Base-by-base conservation (phyloP, 2,329 filamentous ascomycete species). In the Helotiales sp. region DNA sequence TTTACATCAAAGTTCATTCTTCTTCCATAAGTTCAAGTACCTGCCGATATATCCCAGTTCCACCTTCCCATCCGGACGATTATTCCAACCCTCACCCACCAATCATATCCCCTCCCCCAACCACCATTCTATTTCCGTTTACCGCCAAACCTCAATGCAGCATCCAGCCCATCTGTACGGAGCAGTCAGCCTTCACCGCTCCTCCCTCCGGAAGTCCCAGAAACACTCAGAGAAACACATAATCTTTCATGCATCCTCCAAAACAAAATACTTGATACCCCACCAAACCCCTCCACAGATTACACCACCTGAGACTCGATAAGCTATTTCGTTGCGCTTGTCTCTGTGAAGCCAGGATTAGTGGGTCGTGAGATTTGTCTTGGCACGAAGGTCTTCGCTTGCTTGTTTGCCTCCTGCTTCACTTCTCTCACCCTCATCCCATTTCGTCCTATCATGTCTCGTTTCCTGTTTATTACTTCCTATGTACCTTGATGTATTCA, bases 281-380 rank as follows among this genome's bases (percentile, higher is more conserved):
- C 66, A 66, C 68, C 26, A 30, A 66, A 47, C 63, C 58, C 66
- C 61, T 64, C 61, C 61, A 64, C 57, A 59, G 66, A 67, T 66
- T 70, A 45, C 64, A 67, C 67, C 58, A 1, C 43, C 47, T 43
- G 52, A 68, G 45, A 52, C 47, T 22, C 67, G 64, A 69, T 71
- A 66, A 64, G 64, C 55, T 61, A 74, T 78, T 61, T 70, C 34
- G 6, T 6, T 28, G n/a, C 60, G 60, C 60, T 63, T 62, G 22
- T 2, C 63, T 54, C 1, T 17, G 40, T 52, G 43, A 24, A 49
- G 59, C 34, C 7, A n/a, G 24, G 26, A 28, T 50, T 50, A 30
- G 49, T 52, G 49, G 49, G 49, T 30, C 24, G 49, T 28, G 26
- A 52, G 13, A n/a, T 30, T 30, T n/a, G 13, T 52, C 49, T 52